Conservation (phyloP, 2,329 filamentous ascomycete species). For the Lachnellula subtilissima region DNA sequence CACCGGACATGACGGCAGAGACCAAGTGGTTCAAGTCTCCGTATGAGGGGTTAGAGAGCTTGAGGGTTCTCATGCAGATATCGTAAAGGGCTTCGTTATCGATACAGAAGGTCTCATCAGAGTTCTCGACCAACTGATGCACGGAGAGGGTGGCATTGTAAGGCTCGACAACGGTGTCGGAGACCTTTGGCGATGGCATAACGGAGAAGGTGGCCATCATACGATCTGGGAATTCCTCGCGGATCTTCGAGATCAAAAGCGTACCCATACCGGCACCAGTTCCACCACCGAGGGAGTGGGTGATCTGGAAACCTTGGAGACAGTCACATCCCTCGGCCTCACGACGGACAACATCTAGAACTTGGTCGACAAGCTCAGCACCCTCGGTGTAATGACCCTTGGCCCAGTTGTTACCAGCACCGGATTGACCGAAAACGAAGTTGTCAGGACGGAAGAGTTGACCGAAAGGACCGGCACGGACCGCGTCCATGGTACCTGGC, state of each 20-base stretch:
- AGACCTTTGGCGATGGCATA: conserved; percentile 97
- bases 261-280: conserved; percentile 99
- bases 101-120: conserved; percentile 99
- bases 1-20: conserved; percentile 98
- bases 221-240: conserved; percentile 99
- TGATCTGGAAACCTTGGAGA: conserved; percentile 99
- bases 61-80: conserved; percentile 99
- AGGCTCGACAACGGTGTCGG: conserved; percentile 98
- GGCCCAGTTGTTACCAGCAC: conserved; percentile 99
- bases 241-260: conserved; percentile 99
- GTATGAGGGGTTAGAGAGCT: conserved; percentile 97
- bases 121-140: conserved; percentile 99
- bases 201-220: conserved; percentile 99
- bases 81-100: conserved; percentile 99
- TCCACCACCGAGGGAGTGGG: conserved; percentile 99
- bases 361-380: conserved; percentile 97
- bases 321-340: conserved; percentile 99
- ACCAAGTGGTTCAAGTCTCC: conserved; percentile 99
- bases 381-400: conserved; percentile 99
- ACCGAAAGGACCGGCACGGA: conserved; percentile 95
- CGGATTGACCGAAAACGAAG: conserved; percentile 99
- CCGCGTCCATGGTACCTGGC: conserved; percentile 99
- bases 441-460: conserved; percentile 99
- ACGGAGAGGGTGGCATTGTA: conserved; percentile 99
- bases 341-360: conserved; percentile 96